Conservation (phyloP, 1,284 basidiomycete species). For the Erythrobasidium hasegawianum region DNA sequence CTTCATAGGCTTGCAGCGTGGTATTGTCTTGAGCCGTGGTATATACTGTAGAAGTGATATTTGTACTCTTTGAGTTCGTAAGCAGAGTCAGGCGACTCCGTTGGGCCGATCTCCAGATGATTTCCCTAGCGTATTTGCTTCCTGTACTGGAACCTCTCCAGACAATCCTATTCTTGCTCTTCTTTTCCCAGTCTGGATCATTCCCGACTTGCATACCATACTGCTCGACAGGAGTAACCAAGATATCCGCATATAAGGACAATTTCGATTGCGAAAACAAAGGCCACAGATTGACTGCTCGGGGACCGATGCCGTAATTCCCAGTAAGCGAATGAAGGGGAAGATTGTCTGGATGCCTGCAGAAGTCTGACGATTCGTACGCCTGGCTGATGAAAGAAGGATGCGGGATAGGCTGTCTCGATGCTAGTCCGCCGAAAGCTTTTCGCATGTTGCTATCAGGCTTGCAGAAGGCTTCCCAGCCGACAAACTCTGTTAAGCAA, state of each 20-base stretch:
- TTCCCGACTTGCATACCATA: conserved; percentile 42
- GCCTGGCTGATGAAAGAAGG: conserved; percentile 39
- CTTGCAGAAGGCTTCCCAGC: conserved; percentile 33
- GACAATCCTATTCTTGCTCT: conserved; percentile 48
- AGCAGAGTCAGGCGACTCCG: conserved; percentile 50
- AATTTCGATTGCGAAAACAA: conserved; percentile 47
- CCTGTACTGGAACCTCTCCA: conserved; percentile 53
- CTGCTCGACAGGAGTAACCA: conserved; percentile 46
- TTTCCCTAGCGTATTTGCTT: conserved; percentile 47
- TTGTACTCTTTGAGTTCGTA: conserved; percentile 40
- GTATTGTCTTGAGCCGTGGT: conserved; percentile 15
- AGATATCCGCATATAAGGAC: conserved; percentile 44
- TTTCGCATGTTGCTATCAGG: conserved; percentile 30
- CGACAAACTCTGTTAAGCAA: not conserved
- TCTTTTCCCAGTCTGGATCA: conserved; percentile 49
- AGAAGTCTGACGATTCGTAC: conserved; percentile 40
- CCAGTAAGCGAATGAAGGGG: conserved; percentile 36
- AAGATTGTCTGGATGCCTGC: conserved; percentile 38
- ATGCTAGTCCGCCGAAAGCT: conserved; percentile 22
- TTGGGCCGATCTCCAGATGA: conserved; percentile 49
- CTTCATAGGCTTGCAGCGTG: conserved; percentile 7
- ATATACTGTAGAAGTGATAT: conserved; percentile 22
- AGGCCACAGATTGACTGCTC: conserved; percentile 39
- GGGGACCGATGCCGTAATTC: conserved; percentile 37
- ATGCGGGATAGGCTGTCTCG: conserved; percentile 9